phyloP scores from a whole-genome alignment of 129 eudicot genomes.

The Ambrosia artemisiifolia region DNA sequence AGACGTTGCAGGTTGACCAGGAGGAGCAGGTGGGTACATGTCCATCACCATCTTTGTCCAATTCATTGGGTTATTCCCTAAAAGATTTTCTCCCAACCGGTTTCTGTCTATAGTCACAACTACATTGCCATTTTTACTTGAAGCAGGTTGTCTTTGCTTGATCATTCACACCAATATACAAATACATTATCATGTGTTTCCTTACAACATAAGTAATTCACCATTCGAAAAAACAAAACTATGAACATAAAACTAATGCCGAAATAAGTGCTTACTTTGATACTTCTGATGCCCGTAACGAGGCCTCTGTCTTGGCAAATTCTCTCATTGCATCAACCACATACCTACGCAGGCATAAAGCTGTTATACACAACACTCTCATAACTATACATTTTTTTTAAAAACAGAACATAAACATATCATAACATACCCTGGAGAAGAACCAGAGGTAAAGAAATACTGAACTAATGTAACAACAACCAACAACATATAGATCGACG shows the following conservation, averaged over 20 bases:
- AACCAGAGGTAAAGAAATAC: slow-evolving; percentile 74
- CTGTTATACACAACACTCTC: slow-evolving; percentile 18
- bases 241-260: not conserved
- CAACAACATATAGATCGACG: slow-evolving; percentile 49
- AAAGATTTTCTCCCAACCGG: slow-evolving; percentile 42
- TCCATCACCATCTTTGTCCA: slow-evolving; percentile 95
- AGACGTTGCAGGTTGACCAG: slow-evolving; percentile 43
- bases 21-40: slow-evolving; percentile 52
- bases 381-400: not conserved
- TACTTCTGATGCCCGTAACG: slow-evolving; percentile 38
- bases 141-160: slow-evolving; percentile 98
- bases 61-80: slow-evolving; percentile 49
- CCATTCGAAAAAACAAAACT: too few species aligned
- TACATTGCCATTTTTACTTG: slow-evolving; percentile 76
- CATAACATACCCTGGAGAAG: slow-evolving; percentile 88
- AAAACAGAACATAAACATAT: not conserved
- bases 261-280: slow-evolving; percentile 64
- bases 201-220: not conserved
- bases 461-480: slow-evolving; percentile 73
- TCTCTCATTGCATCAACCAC: slow-evolving; percentile 89
- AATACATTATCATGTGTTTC: slow-evolving; percentile 18
- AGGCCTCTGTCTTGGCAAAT: slow-evolving; percentile 51
- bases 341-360: slow-evolving; percentile 39
- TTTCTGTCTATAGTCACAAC: slow-evolving; percentile 54
- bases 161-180: slow-evolving; percentile 53